A percentile compares a stretch with the other conserved stretches of the same genome.
phyloP scores from a whole-genome alignment of 257 asterid species.

The Fraxinus excelsior region DNA sequence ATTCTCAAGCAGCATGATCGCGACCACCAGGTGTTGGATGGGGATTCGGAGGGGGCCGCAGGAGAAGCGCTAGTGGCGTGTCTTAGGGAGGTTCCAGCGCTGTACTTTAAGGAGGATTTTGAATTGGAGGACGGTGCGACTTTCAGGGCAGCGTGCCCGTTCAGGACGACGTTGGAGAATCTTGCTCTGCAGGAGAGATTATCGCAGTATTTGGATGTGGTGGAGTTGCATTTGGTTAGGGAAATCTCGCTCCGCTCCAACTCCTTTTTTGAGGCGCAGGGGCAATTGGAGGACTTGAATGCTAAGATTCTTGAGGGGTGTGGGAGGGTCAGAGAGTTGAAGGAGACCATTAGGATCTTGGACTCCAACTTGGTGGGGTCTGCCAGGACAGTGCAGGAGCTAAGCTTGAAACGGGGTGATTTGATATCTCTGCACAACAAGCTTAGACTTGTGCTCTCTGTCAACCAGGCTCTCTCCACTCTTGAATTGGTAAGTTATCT shows the following conservation, averaged over 20 bases:
- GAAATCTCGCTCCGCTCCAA: constrained; percentile 91
- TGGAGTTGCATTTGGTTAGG: constrained; percentile 91
- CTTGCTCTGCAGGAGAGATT: constrained; percentile 85
- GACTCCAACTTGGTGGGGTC: constrained; percentile 80
- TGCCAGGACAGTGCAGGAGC: constrained; percentile 81
- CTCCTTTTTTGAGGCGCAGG: constrained; percentile 95
- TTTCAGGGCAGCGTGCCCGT: constrained; percentile 89
- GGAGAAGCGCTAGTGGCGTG: constrained; percentile 98
- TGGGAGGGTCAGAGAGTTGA: constrained; percentile 78
- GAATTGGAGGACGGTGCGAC: constrained; percentile 89
- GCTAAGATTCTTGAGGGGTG: constrained; percentile 79
- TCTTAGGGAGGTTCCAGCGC: constrained; percentile 86
- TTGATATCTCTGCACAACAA: constrained; percentile 69
- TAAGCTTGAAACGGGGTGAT: constrained; percentile 64
- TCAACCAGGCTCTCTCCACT: constrained; percentile 91
- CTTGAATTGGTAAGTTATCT: constrained; percentile 68
- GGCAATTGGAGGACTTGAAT: constrained; percentile 82
- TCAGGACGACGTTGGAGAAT: constrained; percentile 72
- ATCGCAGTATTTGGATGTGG: constrained; percentile 96
- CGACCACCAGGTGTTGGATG: constrained; percentile 64
- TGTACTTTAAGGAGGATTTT: constrained; percentile 89
- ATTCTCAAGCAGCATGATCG: constrained; percentile 80
- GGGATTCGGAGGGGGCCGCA: constrained; percentile 47
- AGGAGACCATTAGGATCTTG: constrained; percentile 81
- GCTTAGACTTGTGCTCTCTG: constrained; percentile 82